Percentiles rank a stretch among this genome's conserved stretches.
Evolutionary conservation across 345 rosid species (phyloP).

Genomic region (Eucalyptus urophylla): DNA sequence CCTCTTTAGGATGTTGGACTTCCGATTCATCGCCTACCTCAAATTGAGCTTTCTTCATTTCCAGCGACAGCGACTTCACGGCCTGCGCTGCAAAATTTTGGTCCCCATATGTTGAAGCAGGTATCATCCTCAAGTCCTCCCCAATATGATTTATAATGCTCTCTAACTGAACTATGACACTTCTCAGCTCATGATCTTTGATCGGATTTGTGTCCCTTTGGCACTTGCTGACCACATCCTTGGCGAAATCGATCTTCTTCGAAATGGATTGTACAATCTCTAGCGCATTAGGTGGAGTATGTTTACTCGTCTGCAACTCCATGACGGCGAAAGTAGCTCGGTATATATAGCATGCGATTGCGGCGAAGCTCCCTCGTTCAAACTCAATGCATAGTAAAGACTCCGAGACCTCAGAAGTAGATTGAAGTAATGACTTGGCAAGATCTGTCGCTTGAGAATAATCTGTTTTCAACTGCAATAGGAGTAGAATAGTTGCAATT

Average conservation of each 20-base stretch:
- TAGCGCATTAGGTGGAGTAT: conserved; percentile 14
- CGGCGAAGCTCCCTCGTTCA: conserved; percentile 30
- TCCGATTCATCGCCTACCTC: conserved; percentile 10
- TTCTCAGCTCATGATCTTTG: conserved; percentile 24
- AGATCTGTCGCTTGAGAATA: conserved; percentile 2
- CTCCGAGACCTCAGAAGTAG: conserved; percentile 38
- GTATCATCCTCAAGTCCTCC: conserved; percentile 49
- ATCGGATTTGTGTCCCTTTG: background rate
- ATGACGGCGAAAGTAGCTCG: conserved; percentile 44
- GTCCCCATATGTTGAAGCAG: conserved; percentile 33
- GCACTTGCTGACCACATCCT: conserved; percentile 25
- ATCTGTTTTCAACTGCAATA: conserved; percentile 28
- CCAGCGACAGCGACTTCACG: conserved; percentile 45
- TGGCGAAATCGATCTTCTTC: conserved; percentile 22
- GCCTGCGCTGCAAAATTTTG: conserved; percentile 48
- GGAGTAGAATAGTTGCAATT: background rate
- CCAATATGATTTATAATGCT: conserved; percentile 37
- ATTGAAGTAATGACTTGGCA: conserved; percentile 27
- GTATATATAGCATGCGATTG: conserved; percentile 55
- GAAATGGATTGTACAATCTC: conserved; percentile 46
- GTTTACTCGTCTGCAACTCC: conserved; percentile 52
- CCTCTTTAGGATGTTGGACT: background rate
- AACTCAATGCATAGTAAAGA: conserved; percentile 16
- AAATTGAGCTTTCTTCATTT: conserved; percentile 43
- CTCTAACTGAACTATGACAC: conserved; percentile 29